Conservation (phyloP, 148 eudicot genomes). For the Vaccinium corymbosum region DNA sequence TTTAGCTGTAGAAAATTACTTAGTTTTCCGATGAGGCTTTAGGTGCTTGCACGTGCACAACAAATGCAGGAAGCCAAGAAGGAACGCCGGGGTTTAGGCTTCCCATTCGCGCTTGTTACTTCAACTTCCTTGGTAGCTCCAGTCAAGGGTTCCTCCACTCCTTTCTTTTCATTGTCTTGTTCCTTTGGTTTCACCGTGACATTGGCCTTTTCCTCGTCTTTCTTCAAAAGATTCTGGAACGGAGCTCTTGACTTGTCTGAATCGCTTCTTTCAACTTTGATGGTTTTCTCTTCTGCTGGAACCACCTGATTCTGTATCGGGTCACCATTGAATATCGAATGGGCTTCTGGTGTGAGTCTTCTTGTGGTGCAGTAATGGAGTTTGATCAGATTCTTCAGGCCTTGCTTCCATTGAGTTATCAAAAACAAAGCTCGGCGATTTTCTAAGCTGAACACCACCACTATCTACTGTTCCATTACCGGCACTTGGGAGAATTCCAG, state of each 20-base stretch:
- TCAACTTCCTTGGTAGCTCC: slow-evolving; percentile 2
- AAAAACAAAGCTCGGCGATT: slow-evolving; percentile 44
- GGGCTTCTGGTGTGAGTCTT: slow-evolving; percentile 28
- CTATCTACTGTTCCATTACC: slow-evolving; percentile 10
- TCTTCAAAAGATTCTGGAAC: slow-evolving; percentile 11
- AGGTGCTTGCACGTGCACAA: slow-evolving; percentile 33
- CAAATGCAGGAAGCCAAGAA: slow-evolving; percentile 37
- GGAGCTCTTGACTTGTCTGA: slow-evolving; percentile 27
- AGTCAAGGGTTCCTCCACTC: background rate
- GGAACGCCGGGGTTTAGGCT: slow-evolving; percentile 32
- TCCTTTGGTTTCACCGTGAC: slow-evolving; percentile 1
- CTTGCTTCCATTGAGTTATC: slow-evolving; percentile 27
- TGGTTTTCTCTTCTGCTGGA: slow-evolving; percentile 42
- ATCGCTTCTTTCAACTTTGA: slow-evolving; percentile 40
- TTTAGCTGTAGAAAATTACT: background rate
- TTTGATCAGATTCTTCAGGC: slow-evolving; percentile 40
- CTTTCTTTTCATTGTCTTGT: slow-evolving; percentile 14
- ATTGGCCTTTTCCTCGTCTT: slow-evolving; percentile 12
- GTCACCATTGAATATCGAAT: slow-evolving; percentile 13
- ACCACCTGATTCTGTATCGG: slow-evolving; percentile 11
- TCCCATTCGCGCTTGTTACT: slow-evolving; percentile 19
- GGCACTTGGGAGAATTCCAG: background rate
- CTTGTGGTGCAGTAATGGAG: slow-evolving; percentile 32
- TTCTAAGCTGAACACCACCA: slow-evolving; percentile 20
- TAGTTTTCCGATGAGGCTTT: background rate